These are phyloP conservation scores for Didymella arachidicola DNA, from an alignment of 2,329 filamentous ascomycete species.

Conservation along the genomic window DNA sequence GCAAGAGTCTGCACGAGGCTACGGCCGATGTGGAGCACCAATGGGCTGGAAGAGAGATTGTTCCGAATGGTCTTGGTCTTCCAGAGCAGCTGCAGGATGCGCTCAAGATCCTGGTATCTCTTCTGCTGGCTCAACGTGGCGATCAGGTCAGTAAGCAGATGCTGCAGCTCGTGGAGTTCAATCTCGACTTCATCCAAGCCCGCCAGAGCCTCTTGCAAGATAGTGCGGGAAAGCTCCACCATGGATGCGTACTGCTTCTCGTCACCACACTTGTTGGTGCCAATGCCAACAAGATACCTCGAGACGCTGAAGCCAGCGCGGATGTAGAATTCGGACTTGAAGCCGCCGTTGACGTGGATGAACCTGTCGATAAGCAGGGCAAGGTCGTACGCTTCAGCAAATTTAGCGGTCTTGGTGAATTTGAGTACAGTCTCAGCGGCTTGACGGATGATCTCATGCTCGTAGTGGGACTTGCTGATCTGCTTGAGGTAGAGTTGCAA, in stretches of 20 bases:
- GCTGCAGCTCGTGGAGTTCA: conserved; percentile 50
- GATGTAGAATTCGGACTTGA: conserved; percentile 38
- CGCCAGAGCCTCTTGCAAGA: conserved; percentile 50
- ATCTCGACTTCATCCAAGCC: conserved; percentile 50
- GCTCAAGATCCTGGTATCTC: conserved; percentile 53
- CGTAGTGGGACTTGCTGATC: conserved; percentile 26
- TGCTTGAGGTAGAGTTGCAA: conserved; percentile 33
- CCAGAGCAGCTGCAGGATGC: conserved; percentile 47
- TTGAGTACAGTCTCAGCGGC: conserved; percentile 26
- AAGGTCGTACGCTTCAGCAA: conserved; percentile 36
- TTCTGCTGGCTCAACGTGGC: conserved; percentile 53
- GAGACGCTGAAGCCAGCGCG: conserved; percentile 43
- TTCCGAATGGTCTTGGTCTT: conserved; percentile 33
- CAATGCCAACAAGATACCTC: conserved; percentile 36
- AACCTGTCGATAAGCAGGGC: conserved; percentile 34
- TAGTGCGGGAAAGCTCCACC: conserved; percentile 47
- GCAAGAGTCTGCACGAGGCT: conserved; percentile 35
- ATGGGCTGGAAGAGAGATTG: conserved; percentile 31
- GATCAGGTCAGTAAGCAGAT: conserved; percentile 53
- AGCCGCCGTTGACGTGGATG: conserved; percentile 36
- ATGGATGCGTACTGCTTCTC: conserved; percentile 45
- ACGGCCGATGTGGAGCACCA: conserved; percentile 34
- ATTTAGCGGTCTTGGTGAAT: conserved; percentile 34
- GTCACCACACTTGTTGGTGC: conserved; percentile 38
- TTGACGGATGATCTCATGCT: conserved; percentile 25